Base-by-base conservation (phyloP, 2,329 filamentous ascomycete species). In the Pyrenochaeta sp. region DNA sequence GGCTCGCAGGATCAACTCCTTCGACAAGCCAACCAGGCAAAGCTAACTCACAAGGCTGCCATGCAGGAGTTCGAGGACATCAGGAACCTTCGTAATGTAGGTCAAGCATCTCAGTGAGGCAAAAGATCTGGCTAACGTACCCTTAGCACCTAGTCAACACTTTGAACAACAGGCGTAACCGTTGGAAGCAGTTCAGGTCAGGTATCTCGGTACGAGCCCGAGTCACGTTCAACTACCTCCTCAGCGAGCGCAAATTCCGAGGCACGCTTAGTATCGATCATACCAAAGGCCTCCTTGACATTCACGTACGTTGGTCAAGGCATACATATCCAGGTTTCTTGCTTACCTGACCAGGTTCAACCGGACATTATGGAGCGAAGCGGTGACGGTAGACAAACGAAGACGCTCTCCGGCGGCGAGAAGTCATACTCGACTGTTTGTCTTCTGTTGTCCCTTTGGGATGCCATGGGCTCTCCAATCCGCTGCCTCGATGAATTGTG, bases 361-460 rank as follows among this genome's bases (percentile, higher is more conserved):
- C 87, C 87, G 3, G 87, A 89, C 62, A 85, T 83, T 42, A 95
- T 90, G 18, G 88, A 84, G 62, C 86, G 83, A 63, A 87, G 84
- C 56, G 85, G 85, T 18, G 82, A 85, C 3, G 92, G 92, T 2
- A 86, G 94, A 44, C 90, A 90, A 68, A 94, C 95, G 20, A 96
- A 92, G 77, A 98, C 94, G 0, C 81, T 99, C 1, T 97, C 93
- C 7, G 95, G 95, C 47, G 95, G 95, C 27, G 95, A 99, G 74
- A 99, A 99, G 75, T 98, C 94, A 0, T 99, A 98, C 75, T 96
- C 93, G 3, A 97, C 94, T 3, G 96, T 98, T 54, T 99, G 95
- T 77, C 84, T 99, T 65, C 80, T 99, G 49, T 83, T 99, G 29
- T 87, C 92, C 2, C 89, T 99, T 15, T 99, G 95, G 95, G 95